A percentile compares a stretch with the other conserved stretches of the same genome.
Evolutionary conservation across 768 basidiomycete genomes (phyloP).

Genomic region (Kwoniella europaea): DNA sequence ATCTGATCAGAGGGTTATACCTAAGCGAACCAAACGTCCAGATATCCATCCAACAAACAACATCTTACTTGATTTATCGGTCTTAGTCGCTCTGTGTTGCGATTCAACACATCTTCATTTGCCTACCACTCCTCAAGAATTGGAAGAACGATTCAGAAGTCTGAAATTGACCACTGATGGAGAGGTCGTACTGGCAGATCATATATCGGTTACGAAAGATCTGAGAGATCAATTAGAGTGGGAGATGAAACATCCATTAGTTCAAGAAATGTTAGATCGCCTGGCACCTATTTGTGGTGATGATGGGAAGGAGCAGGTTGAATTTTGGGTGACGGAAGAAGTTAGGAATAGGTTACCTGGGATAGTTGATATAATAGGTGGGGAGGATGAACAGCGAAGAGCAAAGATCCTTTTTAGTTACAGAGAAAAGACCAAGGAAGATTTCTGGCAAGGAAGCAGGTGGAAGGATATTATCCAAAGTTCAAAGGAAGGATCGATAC

Average conservation of each 20-base stretch:
- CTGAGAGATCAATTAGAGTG: slow-evolving; percentile 73
- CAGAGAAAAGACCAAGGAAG: slow-evolving; percentile 31
- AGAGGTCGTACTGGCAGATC: slow-evolving; percentile 25
- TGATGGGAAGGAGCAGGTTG: slow-evolving; percentile 53
- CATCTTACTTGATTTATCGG: slow-evolving; percentile 82
- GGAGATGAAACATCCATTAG: slow-evolving; percentile 70
- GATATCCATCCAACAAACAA: slow-evolving; percentile 63
- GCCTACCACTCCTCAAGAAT: slow-evolving; percentile 66
- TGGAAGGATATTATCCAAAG: slow-evolving; percentile 59
- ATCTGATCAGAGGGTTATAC: slow-evolving; percentile 45
- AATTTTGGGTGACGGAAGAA: slow-evolving; percentile 82
- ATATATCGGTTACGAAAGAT: slow-evolving; percentile 67
- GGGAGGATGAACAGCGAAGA: slow-evolving; percentile 69
- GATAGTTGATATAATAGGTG: slow-evolving; percentile 83
- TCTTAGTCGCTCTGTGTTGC: slow-evolving; percentile 80
- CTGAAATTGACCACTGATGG: slow-evolving; percentile 45
- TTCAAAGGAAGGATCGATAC: slow-evolving; percentile 63
- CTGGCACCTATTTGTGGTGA: slow-evolving; percentile 7
- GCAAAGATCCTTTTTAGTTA: slow-evolving; percentile 67
- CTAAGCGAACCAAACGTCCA: slow-evolving; percentile 13
- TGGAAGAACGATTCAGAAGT: slow-evolving; percentile 70
- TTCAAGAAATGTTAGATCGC: slow-evolving; percentile 69
- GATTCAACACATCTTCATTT: slow-evolving; percentile 77
- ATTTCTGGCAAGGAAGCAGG: slow-evolving; percentile 53
- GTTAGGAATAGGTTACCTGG: slow-evolving; percentile 72